Conservation (phyloP, 2,329 filamentous ascomycete species). For the Claviceps quebecensis region DNA sequence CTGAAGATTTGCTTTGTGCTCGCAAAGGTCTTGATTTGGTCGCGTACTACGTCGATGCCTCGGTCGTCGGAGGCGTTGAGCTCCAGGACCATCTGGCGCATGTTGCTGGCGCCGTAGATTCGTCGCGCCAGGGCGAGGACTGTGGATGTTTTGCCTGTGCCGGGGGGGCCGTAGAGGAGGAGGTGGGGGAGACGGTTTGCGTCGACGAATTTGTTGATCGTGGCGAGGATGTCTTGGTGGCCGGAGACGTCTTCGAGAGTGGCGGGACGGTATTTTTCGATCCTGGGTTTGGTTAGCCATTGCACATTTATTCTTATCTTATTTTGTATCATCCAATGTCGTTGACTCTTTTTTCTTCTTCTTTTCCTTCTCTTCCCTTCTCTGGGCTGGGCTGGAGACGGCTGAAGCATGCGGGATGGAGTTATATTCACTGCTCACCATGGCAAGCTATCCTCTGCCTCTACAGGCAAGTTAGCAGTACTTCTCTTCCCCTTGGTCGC, state of each 20-base stretch:
- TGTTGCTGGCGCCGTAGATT: constrained; percentile 83
- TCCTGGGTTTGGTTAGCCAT: constrained; percentile 36
- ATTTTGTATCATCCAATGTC: no score
- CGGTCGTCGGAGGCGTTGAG: constrained; percentile 94
- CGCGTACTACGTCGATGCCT: constrained; percentile 92
- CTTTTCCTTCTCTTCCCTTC: neutral
- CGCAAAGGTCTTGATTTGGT: constrained; percentile 99
- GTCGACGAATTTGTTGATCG: constrained; percentile 95
- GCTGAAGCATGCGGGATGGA: no score
- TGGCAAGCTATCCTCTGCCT: constrained; percentile 84
- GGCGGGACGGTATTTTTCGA: constrained; percentile 90
- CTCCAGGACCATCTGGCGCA: constrained; percentile 97
- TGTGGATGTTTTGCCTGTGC: constrained; percentile 95
- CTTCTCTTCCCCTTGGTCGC: constrained; percentile 80
- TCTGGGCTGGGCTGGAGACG: no score
- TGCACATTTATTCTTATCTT: neutral
- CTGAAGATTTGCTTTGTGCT: constrained; percentile 95
- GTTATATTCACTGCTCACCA: constrained; percentile 43
- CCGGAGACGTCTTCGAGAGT: constrained; percentile 87
- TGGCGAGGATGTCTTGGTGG: constrained; percentile 92
- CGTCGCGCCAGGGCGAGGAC: constrained; percentile 82
- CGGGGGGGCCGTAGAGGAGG: constrained; percentile 88
- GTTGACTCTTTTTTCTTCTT: neutral
- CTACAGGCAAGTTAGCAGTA: constrained; percentile 82
- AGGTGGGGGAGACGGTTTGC: constrained; percentile 89